These are phyloP conservation scores for Fomitopsis betulina DNA, from an alignment of 1,284 basidiomycete species.

Conservation along the genomic window DNA sequence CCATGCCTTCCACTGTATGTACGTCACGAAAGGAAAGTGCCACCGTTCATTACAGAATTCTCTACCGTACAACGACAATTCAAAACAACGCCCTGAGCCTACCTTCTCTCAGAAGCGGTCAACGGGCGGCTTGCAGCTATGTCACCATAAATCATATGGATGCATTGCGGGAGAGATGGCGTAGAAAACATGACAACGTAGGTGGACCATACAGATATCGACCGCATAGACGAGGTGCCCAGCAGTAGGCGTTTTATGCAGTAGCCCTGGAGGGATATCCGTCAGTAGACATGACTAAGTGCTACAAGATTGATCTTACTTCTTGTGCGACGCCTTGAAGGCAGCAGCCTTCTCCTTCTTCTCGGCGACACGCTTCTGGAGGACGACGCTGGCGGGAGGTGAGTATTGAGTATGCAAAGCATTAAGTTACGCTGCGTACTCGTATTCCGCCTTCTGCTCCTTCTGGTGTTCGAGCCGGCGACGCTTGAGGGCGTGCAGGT, in stretches of 20 bases:
- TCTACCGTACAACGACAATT: constrained; percentile 1
- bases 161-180: constrained; percentile 10
- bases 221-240: constrained; percentile 8
- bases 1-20: too few species aligned
- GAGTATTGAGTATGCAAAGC: background rate
- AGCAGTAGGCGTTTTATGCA: constrained; percentile 10
- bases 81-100: background rate
- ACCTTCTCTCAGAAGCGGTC: background rate
- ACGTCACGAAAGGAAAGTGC: too few species aligned
- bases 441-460: constrained; percentile 93
- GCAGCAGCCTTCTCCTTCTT: constrained; percentile 86
- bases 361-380: constrained; percentile 91
- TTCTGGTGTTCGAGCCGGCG: constrained; percentile 89
- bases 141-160: constrained; percentile 13
- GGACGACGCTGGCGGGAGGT: constrained; percentile 46
- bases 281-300: background rate
- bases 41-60: background rate
- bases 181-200: constrained; percentile 12
- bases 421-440: constrained; percentile 39
- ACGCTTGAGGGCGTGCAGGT: constrained; percentile 87
- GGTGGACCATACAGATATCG: constrained; percentile 8
- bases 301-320: constrained; percentile 31
- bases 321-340: constrained; percentile 73
- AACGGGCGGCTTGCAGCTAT: background rate
- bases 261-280: constrained; percentile 2